These are phyloP conservation scores for Magnolia officinalis DNA, from an alignment of 164 flowering plant species.

Conservation along the genomic window DNA sequence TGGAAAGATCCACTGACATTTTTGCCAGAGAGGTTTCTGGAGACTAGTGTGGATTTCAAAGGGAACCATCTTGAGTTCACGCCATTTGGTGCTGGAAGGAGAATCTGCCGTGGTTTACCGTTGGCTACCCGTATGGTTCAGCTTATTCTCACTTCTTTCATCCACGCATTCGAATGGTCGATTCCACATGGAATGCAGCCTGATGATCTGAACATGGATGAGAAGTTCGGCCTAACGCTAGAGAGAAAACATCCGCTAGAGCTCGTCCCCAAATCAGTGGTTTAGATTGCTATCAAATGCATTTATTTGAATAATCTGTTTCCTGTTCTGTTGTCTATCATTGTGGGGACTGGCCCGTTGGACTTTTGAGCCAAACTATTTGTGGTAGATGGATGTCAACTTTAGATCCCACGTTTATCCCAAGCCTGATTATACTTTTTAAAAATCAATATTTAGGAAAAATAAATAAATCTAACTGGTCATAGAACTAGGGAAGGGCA, in stretches of 20 bases:
- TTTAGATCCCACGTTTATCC: no score
- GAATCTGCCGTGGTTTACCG: slow-evolving; percentile 8
- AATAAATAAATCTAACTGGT: no score
- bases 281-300: background rate
- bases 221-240: slow-evolving; percentile 5
- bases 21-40: slow-evolving; percentile 2
- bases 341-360: no score
- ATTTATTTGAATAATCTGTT: no score
- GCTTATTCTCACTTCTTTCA: slow-evolving; percentile 9
- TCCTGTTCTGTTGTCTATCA: no score
- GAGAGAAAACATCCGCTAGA: slow-evolving; percentile 11
- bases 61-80: slow-evolving; percentile 2
- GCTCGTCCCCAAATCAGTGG: slow-evolving; percentile 8
- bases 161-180: slow-evolving; percentile 8
- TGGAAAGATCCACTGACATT: slow-evolving; percentile 15
- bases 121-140: background rate
- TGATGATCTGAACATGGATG: slow-evolving; percentile 12
- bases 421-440: no score
- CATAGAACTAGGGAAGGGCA: no score
- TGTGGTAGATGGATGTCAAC: no score
- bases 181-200: slow-evolving; percentile 7
- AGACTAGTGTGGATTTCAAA: background rate
- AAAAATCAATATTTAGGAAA: no score
- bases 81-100: slow-evolving; percentile 7
- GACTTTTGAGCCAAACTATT: no score